Evolutionary conservation across 495 filamentous ascomycete genomes (phyloP).

Genomic region (Aspergillus taichungensis): DNA sequence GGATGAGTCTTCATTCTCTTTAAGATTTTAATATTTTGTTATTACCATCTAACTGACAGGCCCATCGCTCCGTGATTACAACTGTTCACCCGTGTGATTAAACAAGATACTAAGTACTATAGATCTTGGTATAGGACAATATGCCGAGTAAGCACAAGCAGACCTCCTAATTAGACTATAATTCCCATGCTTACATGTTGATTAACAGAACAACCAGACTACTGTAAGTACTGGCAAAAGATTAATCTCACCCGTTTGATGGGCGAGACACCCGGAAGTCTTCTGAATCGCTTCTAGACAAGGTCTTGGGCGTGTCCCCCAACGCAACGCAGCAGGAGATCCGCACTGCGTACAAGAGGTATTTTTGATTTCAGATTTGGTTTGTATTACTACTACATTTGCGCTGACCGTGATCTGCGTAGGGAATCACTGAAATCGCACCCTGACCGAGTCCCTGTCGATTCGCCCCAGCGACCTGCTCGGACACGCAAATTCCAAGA

Average conservation of each 20-base stretch:
- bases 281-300: slow-evolving; percentile 27
- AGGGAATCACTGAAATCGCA: slow-evolving; percentile 92
- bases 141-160: slow-evolving; percentile 10
- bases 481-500: slow-evolving; percentile 89
- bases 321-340: slow-evolving; percentile 76
- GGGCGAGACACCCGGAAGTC: too few species aligned
- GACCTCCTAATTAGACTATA: background rate
- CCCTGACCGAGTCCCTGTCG: slow-evolving; percentile 79
- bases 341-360: slow-evolving; percentile 92
- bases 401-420: slow-evolving; percentile 5
- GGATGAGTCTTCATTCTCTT: too few species aligned
- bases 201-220: slow-evolving; percentile 20
- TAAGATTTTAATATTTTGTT: too few species aligned
- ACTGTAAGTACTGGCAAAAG: slow-evolving; percentile 17
- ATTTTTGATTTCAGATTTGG: background rate
- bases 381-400: background rate
- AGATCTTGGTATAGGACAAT: background rate
- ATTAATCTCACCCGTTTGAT: background rate
- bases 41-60: too few species aligned
- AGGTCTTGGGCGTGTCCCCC: slow-evolving; percentile 63
- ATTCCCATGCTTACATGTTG: slow-evolving; percentile 6
- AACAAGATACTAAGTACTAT: too few species aligned
- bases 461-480: slow-evolving; percentile 72
- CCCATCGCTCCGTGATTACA: too few species aligned
- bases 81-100: too few species aligned